phyloP scores from a whole-genome alignment of 2,329 filamentous ascomycete genomes.

The Diaporthe sp. region DNA sequence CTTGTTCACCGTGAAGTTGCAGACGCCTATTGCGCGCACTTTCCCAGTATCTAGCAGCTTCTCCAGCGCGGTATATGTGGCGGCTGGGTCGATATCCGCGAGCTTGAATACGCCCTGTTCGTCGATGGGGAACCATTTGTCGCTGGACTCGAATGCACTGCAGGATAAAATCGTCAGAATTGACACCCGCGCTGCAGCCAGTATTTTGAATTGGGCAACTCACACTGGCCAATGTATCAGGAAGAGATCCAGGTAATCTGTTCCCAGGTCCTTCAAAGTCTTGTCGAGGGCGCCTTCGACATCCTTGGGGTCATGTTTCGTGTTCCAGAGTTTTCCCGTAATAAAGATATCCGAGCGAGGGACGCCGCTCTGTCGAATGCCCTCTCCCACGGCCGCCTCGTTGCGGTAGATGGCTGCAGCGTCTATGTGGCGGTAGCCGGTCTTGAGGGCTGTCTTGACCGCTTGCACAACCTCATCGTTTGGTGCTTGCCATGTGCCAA shows the following conservation, averaged over 20 bases:
- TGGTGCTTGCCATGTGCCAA: conserved; percentile 55
- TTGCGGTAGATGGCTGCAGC: conserved; percentile 45
- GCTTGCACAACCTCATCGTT: conserved; percentile 61
- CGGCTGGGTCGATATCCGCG: conserved; percentile 57
- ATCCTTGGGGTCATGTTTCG: conserved; percentile 46
- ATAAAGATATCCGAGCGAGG: conserved; percentile 49
- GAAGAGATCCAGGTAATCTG: conserved; percentile 51
- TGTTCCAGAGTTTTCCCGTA: conserved; percentile 53
- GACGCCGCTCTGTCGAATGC: conserved; percentile 43
- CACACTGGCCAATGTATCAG: conserved; percentile 53
- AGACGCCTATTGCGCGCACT: conserved; percentile 62
- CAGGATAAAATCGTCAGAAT: neutral
- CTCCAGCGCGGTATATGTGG: conserved; percentile 58
- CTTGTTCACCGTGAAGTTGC: conserved; percentile 61
- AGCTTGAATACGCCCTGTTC: conserved; percentile 73
- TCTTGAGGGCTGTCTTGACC: conserved; percentile 60
- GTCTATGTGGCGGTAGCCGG: conserved; percentile 56
- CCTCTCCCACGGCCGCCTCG: conserved; percentile 40
- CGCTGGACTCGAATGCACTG: conserved; percentile 67
- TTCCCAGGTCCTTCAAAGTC: conserved; percentile 49
- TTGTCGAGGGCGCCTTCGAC: conserved; percentile 49
- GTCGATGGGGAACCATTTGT: conserved; percentile 56
- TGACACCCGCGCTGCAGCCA: no score
- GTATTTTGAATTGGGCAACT: neutral
- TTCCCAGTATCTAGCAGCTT: conserved; percentile 54